These are phyloP conservation scores for Xylaria sp. DNA, from an alignment of 2,329 filamentous ascomycete genomes.

Conservation along the genomic window DNA sequence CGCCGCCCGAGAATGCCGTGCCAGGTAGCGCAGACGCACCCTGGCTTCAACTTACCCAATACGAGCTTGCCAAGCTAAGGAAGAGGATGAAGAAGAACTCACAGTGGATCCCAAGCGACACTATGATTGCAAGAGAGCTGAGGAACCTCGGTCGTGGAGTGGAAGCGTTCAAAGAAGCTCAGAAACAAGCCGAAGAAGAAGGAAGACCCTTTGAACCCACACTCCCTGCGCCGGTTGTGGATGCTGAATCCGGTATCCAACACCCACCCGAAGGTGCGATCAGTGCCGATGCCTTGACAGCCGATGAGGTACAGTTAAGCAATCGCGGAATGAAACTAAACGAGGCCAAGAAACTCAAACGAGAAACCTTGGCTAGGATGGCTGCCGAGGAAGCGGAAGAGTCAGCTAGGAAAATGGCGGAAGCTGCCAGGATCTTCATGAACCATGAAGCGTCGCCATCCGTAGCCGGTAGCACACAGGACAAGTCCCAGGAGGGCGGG, in stretches of 20 bases:
- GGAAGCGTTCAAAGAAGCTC: slow-evolving; percentile 65
- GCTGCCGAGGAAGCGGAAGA: slow-evolving; percentile 68
- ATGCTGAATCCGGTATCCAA: slow-evolving; percentile 56
- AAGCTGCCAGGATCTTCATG: slow-evolving; percentile 54
- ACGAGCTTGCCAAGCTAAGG: slow-evolving; percentile 70
- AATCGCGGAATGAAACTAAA: slow-evolving; percentile 80
- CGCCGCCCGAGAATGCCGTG: slow-evolving; percentile 64
- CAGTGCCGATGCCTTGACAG: slow-evolving; percentile 59
- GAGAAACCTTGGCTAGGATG: slow-evolving; percentile 66
- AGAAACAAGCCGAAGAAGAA: slow-evolving; percentile 67
- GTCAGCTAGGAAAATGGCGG: slow-evolving; percentile 58
- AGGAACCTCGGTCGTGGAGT: slow-evolving; percentile 71
- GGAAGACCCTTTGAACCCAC: slow-evolving; percentile 64
- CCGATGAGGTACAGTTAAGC: slow-evolving; percentile 67
- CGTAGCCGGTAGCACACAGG: slow-evolving; percentile 37
- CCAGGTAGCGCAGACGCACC: slow-evolving; percentile 65
- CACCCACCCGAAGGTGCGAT: slow-evolving; percentile 66
- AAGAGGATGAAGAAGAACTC: slow-evolving; percentile 94
- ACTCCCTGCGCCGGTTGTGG: slow-evolving; percentile 50
- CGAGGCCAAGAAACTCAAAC: slow-evolving; percentile 76
- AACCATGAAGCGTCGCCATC: slow-evolving; percentile 44
- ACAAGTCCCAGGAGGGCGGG: slow-evolving; percentile 39
- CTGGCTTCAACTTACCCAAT: slow-evolving; percentile 69
- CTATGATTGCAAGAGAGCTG: slow-evolving; percentile 82
- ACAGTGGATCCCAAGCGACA: slow-evolving; percentile 82